Percentiles rank a stretch among this genome's conserved stretches.
Conservation (phyloP, 257 asterid species). For the Solanum gandarillasii region DNA sequence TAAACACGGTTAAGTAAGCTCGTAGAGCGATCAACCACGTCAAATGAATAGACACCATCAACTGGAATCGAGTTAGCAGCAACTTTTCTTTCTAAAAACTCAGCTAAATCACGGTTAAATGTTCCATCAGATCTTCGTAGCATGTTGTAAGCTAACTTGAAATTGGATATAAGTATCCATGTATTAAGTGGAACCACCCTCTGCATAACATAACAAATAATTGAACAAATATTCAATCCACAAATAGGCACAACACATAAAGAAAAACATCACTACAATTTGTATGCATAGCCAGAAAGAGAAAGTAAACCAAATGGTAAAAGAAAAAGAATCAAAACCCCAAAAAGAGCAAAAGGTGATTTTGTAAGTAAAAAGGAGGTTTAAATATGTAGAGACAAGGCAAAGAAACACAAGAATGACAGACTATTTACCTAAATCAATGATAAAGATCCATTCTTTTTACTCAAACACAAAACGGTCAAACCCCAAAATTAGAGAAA, state of each 20-base stretch:
- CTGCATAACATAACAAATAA: conserved; percentile 19
- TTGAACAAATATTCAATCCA: neutral
- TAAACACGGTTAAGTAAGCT: conserved; percentile 61
- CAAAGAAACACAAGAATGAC: neutral
- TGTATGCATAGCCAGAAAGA: conserved; percentile 2
- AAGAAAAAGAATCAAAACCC: conserved; percentile 5
- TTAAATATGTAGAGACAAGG: neutral
- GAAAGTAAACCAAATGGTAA: conserved; percentile 11
- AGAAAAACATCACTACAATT: neutral
- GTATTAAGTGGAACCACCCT: conserved; percentile 79
- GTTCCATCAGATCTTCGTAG: conserved; percentile 84
- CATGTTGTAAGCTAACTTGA: conserved; percentile 77
- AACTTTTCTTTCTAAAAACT: conserved; percentile 72
- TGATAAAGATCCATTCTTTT: conserved; percentile 18
- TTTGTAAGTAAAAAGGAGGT: neutral
- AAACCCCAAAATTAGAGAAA: conserved; percentile 2
- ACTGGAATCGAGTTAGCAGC: conserved; percentile 61
- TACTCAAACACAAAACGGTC: neutral
- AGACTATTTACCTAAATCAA: neutral
- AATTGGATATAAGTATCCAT: conserved; percentile 75
- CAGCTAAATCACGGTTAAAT: conserved; percentile 63
- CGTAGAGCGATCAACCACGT: conserved; percentile 60
- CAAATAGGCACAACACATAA: neutral
- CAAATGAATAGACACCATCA: conserved; percentile 65
- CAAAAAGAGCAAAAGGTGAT: conserved; percentile 12